Percentiles rank a stretch among this genome's conserved stretches.
Evolutionary conservation across 1,139 yeast species (phyloP).

Genomic region (Candida sanyaensis): DNA sequence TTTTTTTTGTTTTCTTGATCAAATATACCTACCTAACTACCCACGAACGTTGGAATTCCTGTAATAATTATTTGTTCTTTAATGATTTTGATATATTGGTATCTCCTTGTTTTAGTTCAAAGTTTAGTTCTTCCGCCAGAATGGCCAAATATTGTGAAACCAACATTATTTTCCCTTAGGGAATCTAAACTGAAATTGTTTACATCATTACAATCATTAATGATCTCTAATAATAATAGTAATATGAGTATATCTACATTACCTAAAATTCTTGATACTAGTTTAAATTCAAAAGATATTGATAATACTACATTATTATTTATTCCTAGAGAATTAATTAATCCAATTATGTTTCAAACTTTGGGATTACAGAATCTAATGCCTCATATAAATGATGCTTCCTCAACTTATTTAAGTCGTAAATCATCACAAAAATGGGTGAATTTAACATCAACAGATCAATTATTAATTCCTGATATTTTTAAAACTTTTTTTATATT

Average conservation of each 20-base stretch:
- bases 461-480: conserved; percentile 22
- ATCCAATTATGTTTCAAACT: conserved; percentile 18
- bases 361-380: conserved; percentile 23
- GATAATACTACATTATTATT: conserved; percentile 18
- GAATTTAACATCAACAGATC: conserved; percentile 15
- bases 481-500: conserved; percentile 35
- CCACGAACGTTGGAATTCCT: no score
- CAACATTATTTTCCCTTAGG: conserved; percentile 12
- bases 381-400: conserved; percentile 7
- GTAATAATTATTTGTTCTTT: background rate
- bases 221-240: conserved; percentile 3
- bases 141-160: conserved; percentile 14
- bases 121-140: conserved; percentile 13
- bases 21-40: no score
- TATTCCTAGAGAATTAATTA: conserved; percentile 26
- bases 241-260: background rate
- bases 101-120: background rate
- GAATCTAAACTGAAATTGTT: conserved; percentile 14
- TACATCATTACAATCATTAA: conserved; percentile 11
- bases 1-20: background rate
- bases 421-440: conserved; percentile 9
- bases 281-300: background rate
- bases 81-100: background rate
- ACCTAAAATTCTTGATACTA: background rate
- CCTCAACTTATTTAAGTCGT: background rate